Evolutionary conservation across 805 yeast species (phyloP), one percentile per base, ranked within the genome.

Genomic region (Jamesozyma piceae): DNA sequence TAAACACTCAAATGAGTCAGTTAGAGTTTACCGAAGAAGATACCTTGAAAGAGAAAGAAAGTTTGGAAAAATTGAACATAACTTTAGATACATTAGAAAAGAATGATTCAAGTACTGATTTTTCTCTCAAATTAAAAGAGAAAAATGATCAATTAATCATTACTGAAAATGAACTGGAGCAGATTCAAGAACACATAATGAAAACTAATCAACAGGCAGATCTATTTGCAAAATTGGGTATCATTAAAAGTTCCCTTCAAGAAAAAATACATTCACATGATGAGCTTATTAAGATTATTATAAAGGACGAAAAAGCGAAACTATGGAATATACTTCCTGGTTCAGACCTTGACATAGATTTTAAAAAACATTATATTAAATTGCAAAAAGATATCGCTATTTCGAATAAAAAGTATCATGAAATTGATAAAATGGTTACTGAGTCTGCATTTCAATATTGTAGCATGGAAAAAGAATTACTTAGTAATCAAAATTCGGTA

Each of bases 201-300:
- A 61, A 65, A 14, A 69, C 74, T 3, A 80, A 75, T 50, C 71
- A 72, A 50, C 81, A 76, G 52, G 67, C 82, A 1, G 88, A 79
- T 38, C 51, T 70, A 2, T 66, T 74, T 46, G 81, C 86, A 0
- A 77, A 74, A 47, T 52, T 77, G 3, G 65, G 71, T 0, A 52
- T 78, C 36, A 35, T 55, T 43, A 61, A 53, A 45, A 44, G 47
- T 13, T 44, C 53, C 1, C 20, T 53, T 5, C 46, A 51, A 14
- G 49, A 60, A 10, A 51, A 49, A 36, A 26, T 43, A 5, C 38
- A 39, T 1, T 38, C 52, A 15, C 33, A 55, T 2, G 46, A 48
- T 20, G 43, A 47, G 15, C 5, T 37, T 14, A 20, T 15, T 1
- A 30, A 40, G 11, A 24, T 20, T 6, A 35, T 51, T 20, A 17